Percentiles rank a stretch among this genome's conserved stretches.
These are phyloP conservation scores for Alternaria sp. DNA, from an alignment of 2,329 filamentous ascomycete genomes.

Conservation along the genomic window DNA sequence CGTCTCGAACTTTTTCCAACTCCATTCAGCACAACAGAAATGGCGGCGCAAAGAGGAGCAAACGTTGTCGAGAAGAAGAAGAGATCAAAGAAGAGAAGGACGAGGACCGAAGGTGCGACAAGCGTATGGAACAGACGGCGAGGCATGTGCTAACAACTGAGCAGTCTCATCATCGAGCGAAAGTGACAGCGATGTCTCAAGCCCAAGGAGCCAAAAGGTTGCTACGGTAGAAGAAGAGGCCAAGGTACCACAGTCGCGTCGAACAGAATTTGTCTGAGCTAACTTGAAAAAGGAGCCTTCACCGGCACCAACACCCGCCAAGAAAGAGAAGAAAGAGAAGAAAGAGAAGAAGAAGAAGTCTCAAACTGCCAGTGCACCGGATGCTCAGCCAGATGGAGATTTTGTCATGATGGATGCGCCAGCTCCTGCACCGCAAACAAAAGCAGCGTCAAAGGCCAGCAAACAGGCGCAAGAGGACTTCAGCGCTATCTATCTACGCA, in stretches of 20 bases:
- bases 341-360: constrained; percentile 22
- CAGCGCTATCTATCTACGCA: constrained; percentile 73
- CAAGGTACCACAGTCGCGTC: background rate
- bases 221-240: constrained; percentile 4
- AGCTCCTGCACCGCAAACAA: constrained; percentile 12
- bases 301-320: constrained; percentile 11
- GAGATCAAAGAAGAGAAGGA: constrained; percentile 41
- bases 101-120: constrained; percentile 38
- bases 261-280: background rate
- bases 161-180: constrained; percentile 43
- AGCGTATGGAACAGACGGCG: background rate
- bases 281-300: constrained; percentile 9
- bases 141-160: constrained; percentile 15
- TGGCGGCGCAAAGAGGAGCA: constrained; percentile 34
- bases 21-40: constrained; percentile 14
- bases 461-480: constrained; percentile 54
- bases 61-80: constrained; percentile 34
- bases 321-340: constrained; percentile 27
- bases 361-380: constrained; percentile 6
- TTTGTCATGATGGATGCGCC: constrained; percentile 29
- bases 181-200: constrained; percentile 40
- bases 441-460: constrained; percentile 3
- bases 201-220: constrained; percentile 20
- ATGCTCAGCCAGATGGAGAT: constrained; percentile 22
- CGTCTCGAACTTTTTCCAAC: constrained; percentile 28